phyloP scores from a whole-genome alignment of 2,329 filamentous ascomycete species.

The Xylaria sp. region DNA sequence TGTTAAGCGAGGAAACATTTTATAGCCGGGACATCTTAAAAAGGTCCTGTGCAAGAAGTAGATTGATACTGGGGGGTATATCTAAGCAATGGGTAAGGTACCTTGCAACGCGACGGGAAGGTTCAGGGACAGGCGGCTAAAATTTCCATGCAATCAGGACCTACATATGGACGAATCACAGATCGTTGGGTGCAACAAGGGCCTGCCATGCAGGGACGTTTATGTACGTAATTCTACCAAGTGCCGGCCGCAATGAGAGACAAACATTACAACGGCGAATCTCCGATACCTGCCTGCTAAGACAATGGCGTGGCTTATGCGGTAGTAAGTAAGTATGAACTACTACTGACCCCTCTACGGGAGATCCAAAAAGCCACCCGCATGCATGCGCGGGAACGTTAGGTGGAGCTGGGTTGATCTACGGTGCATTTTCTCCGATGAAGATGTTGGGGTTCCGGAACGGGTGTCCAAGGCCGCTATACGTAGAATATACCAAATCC shows the following conservation, averaged over 20 bases:
- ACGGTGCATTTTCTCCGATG: conserved; percentile 2
- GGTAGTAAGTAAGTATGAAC: background rate
- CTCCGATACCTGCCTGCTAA: background rate
- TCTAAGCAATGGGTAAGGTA: conserved; percentile 30
- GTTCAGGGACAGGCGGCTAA: conserved; percentile 25
- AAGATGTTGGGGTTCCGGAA: background rate
- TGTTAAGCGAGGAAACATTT: background rate
- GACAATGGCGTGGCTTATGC: background rate
- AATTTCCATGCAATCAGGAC: conserved; percentile 9
- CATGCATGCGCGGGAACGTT: background rate
- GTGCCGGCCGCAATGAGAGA: background rate
- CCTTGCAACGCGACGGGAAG: conserved; percentile 3
- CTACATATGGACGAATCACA: conserved; percentile 12
- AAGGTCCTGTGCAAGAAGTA: background rate
- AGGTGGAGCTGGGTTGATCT: background rate
- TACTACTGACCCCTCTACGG: background rate
- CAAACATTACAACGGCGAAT: background rate
- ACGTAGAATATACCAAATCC: conserved; percentile 1
- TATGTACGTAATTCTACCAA: background rate
- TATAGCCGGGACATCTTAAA: background rate
- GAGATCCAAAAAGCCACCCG: background rate
- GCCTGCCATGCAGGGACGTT: background rate
- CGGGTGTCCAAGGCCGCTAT: conserved; percentile 23
- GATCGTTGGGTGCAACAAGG: background rate
- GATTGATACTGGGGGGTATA: background rate